Percentiles rank a stretch among this genome's conserved stretches.
These are phyloP conservation scores for Pythium guiyangense DNA, from an alignment of 352 stramenopile species.

Conservation along the genomic window DNA sequence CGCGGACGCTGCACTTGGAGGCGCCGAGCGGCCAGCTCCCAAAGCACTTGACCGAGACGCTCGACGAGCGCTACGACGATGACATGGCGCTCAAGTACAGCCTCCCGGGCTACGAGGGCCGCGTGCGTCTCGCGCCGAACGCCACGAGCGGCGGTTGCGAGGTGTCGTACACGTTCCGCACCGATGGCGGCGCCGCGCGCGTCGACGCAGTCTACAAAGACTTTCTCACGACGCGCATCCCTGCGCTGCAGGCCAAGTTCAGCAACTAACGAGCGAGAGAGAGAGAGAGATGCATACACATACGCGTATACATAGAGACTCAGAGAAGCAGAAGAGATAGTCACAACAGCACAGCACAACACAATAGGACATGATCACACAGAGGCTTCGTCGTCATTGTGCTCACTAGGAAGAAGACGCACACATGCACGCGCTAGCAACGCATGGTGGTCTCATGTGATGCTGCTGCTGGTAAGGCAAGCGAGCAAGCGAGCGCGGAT, in stretches of 20 bases:
- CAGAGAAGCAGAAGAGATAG: too few species aligned
- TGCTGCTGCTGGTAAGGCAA: too few species aligned
- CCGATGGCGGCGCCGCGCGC: neutral
- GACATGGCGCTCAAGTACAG: slow-evolving; percentile 8
- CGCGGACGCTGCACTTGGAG: slow-evolving; percentile 8
- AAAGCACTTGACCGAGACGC: slow-evolving; percentile 2
- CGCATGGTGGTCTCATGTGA: too few species aligned
- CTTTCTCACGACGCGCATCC: slow-evolving; percentile 9
- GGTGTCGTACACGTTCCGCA: slow-evolving; percentile 9
- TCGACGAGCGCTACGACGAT: slow-evolving; percentile 3
- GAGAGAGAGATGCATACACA: too few species aligned
- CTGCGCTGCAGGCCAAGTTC: slow-evolving; percentile 9
- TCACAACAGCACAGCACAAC: slow-evolving; percentile 1
- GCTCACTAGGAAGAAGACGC: too few species aligned
- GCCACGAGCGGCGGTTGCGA: slow-evolving; percentile 4
- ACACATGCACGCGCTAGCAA: too few species aligned
- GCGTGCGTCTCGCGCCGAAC: slow-evolving; percentile 1
- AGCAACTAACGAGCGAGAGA: neutral
- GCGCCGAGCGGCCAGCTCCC: neutral
- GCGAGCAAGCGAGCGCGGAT: too few species aligned
- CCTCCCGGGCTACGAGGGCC: slow-evolving; percentile 5
- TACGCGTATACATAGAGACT: too few species aligned
- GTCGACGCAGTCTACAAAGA: slow-evolving; percentile 11
- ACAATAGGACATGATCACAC: too few species aligned
- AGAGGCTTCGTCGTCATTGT: too few species aligned